Evolutionary conservation across 805 yeast species (phyloP).

Genomic region (Wickerhamomyces kurtzmanii): DNA sequence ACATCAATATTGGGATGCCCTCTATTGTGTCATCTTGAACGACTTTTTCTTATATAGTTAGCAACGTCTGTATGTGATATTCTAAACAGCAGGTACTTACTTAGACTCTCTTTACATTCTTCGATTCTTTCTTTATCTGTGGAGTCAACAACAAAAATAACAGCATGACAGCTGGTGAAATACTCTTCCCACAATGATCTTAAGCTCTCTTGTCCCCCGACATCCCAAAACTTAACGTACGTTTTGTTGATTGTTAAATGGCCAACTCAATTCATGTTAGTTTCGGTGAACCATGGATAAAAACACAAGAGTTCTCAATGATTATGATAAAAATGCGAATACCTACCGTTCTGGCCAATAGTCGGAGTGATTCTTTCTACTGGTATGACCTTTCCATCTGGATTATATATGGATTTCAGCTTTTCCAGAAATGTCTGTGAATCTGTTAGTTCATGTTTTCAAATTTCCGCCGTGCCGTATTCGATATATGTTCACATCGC

Average conservation of each 20-base stretch:
- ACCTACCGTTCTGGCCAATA: constrained; percentile 75
- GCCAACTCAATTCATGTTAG: constrained; percentile 18
- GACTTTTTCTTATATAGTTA: constrained; percentile 16
- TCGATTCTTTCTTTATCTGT: constrained; percentile 75
- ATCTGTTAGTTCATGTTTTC: not conserved
- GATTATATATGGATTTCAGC: constrained; percentile 43
- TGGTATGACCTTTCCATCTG: constrained; percentile 33
- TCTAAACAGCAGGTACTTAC: constrained; percentile 30
- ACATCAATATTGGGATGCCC: constrained; percentile 85
- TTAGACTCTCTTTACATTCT: constrained; percentile 66
- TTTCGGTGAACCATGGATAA: not conserved
- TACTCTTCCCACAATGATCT: constrained; percentile 84
- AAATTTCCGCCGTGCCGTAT: too few species aligned
- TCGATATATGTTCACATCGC: too few species aligned
- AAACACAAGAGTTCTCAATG: too few species aligned
- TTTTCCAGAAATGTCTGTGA: constrained; percentile 51
- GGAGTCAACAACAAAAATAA: constrained; percentile 87
- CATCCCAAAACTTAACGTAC: constrained; percentile 81
- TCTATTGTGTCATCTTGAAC: constrained; percentile 54
- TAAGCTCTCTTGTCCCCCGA: constrained; percentile 89
- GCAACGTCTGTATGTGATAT: constrained; percentile 7
- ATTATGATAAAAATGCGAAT: too few species aligned
- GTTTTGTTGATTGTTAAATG: constrained; percentile 26
- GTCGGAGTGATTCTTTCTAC: constrained; percentile 77
- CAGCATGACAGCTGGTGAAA: constrained; percentile 80